These are phyloP conservation scores for Annulohypoxylon bovei DNA, from an alignment of 495 filamentous ascomycete genomes.

Conservation along the genomic window DNA sequence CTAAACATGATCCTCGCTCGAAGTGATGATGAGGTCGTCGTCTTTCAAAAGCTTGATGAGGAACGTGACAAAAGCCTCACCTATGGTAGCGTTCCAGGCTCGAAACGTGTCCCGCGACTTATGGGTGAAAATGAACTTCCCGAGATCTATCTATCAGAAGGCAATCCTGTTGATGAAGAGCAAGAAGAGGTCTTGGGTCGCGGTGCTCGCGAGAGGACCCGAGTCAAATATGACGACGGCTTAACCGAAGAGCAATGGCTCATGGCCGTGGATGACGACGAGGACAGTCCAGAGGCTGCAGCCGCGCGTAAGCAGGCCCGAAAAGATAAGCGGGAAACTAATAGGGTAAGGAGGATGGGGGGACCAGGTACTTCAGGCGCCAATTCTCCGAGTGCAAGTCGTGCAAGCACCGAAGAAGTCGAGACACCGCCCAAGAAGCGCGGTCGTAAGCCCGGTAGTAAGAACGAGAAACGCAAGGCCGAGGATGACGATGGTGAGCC, in stretches of 20 bases:
- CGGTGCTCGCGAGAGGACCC: slow-evolving; percentile 91
- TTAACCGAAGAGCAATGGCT: slow-evolving; percentile 98
- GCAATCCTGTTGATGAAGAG: slow-evolving; percentile 80
- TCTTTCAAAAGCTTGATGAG: slow-evolving; percentile 82
- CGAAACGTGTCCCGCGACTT: slow-evolving; percentile 75
- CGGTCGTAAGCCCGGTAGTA: slow-evolving; percentile 77
- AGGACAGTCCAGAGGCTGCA: slow-evolving; percentile 92
- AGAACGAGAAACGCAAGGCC: slow-evolving; percentile 84
- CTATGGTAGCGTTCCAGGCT: slow-evolving; percentile 74
- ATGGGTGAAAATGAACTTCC: slow-evolving; percentile 91
- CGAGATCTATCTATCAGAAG: slow-evolving; percentile 90
- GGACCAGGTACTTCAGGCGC: slow-evolving; percentile 61
- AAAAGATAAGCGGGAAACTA: slow-evolving; percentile 78
- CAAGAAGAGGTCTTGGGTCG: slow-evolving; percentile 81
- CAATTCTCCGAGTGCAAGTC: slow-evolving; percentile 78
- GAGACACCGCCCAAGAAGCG: slow-evolving; percentile 72
- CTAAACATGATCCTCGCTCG: slow-evolving; percentile 88
- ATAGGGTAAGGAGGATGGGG: slow-evolving; percentile 70
- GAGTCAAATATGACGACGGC: slow-evolving; percentile 95
- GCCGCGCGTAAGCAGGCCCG: slow-evolving; percentile 88
- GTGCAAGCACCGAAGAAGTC: slow-evolving; percentile 79
- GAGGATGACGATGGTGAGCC: slow-evolving; percentile 82
- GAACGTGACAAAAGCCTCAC: slow-evolving; percentile 68
- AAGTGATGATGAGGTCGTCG: slow-evolving; percentile 72
- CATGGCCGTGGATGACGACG: slow-evolving; percentile 92